These are phyloP conservation scores for Ceratocystis destructans DNA, from an alignment of 2,329 filamentous ascomycete species.

Conservation along the genomic window DNA sequence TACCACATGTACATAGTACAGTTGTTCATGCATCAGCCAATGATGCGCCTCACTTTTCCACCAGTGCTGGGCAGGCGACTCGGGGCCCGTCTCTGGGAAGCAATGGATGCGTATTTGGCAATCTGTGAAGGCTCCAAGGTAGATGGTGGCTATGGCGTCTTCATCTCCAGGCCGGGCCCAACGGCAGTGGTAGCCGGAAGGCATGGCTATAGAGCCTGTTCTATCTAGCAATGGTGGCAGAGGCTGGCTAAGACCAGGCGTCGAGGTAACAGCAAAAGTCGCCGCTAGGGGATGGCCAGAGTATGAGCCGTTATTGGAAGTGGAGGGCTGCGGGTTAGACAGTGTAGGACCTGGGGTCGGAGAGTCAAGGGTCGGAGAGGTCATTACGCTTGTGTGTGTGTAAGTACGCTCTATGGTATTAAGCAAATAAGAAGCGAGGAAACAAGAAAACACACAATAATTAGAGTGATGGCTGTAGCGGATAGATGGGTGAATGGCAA, in stretches of 20 bases:
- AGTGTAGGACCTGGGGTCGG: neutral
- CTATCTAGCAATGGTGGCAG: neutral
- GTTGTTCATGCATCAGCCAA: slow-evolving; percentile 12
- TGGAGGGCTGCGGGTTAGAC: neutral
- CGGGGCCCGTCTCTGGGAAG: slow-evolving; percentile 13
- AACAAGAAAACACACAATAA: too few relatives aligned
- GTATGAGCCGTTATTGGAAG: neutral
- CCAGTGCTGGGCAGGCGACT: slow-evolving; percentile 8
- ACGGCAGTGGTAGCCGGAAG: slow-evolving; percentile 13
- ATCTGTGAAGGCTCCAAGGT: slow-evolving; percentile 15
- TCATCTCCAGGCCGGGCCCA: slow-evolving; percentile 13
- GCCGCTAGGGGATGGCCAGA: neutral
- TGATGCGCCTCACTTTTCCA: slow-evolving; percentile 13
- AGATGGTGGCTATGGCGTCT: slow-evolving; percentile 15
- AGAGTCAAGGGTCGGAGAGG: neutral
- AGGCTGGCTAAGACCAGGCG: neutral
- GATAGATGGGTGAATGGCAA: too few relatives aligned
- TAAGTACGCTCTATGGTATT: too few relatives aligned
- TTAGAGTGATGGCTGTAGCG: too few relatives aligned
- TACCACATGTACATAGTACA: slow-evolving; percentile 14
- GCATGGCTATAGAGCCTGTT: neutral
- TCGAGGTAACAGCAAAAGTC: neutral
- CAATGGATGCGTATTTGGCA: slow-evolving; percentile 13
- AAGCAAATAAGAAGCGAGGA: too few relatives aligned
- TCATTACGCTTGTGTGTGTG: neutral